Conservation (phyloP, 257 asterid species). For the Cordia subcordata region DNA sequence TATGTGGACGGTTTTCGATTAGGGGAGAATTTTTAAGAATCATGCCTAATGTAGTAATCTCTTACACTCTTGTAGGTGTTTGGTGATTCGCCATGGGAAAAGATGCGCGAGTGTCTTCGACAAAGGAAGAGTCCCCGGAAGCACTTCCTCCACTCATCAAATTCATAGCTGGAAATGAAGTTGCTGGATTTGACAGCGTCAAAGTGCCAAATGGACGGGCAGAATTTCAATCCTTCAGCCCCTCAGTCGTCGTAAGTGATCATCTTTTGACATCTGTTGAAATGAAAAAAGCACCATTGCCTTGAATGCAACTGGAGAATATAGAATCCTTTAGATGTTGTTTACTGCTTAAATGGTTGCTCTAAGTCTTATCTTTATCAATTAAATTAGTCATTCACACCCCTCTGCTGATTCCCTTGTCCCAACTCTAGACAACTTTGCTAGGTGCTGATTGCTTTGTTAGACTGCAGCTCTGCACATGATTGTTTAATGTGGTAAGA, state of each 20-base stretch:
- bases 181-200: conserved; percentile 43
- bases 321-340: neutral
- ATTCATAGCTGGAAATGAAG: conserved; percentile 38
- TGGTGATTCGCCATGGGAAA: conserved; percentile 31
- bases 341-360: neutral
- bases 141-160: conserved; percentile 46
- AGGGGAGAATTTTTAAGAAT: neutral
- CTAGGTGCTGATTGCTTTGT: no score
- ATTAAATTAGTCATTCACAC: neutral
- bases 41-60: no score
- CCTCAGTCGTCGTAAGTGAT: conserved; percentile 24
- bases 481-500: no score
- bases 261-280: neutral
- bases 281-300: neutral
- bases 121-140: conserved; percentile 14
- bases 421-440: no score
- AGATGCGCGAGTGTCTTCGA: conserved; percentile 5
- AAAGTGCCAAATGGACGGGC: conserved; percentile 8
- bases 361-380: neutral
- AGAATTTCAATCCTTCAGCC: conserved; percentile 3
- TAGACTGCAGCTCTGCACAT: no score
- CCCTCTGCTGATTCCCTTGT: neutral
- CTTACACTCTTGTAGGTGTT: neutral
- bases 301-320: neutral
- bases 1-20: neutral